Conservation (phyloP, 306 rosid genomes). For the Casuarina cunninghamiana region DNA sequence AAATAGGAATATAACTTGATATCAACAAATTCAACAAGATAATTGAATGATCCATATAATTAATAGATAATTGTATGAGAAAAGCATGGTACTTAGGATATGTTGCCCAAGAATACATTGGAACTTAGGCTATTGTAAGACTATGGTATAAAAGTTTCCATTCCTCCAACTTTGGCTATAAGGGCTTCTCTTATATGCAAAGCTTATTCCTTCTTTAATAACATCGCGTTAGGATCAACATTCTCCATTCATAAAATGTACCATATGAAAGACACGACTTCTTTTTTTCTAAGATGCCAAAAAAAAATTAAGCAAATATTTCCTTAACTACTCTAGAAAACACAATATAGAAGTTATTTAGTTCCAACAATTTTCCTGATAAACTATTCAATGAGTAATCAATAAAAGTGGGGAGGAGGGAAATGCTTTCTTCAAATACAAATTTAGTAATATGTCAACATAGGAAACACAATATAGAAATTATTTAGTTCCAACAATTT, state of each 20-base stretch:
- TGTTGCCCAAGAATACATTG: conserved; percentile 81
- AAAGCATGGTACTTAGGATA: conserved; percentile 57
- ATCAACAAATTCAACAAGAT: background rate
- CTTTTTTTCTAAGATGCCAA: background rate
- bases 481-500: background rate
- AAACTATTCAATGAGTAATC: background rate
- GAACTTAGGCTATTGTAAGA: conserved; percentile 81
- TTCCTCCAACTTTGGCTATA: conserved; percentile 64
- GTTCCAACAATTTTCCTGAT: background rate
- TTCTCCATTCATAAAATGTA: conserved; percentile 48
- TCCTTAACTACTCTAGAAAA: conserved; percentile 8
- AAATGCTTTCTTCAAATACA: background rate
- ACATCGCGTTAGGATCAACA: conserved; percentile 48
- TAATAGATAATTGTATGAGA: background rate
- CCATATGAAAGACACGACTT: conserved; percentile 21
- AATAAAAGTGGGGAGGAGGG: background rate
- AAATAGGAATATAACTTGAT: background rate
- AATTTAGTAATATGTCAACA: background rate
- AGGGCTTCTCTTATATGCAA: conserved; percentile 96
- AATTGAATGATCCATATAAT: background rate
- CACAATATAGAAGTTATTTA: conserved; percentile 3
- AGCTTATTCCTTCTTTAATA: conserved; percentile 74
- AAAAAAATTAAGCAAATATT: conserved; percentile 5
- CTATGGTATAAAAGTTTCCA: conserved; percentile 95
- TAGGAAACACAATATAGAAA: conserved; percentile 3